These are phyloP conservation scores for Trichosanthes cucumerina DNA, from an alignment of 306 rosid genomes.

Conservation along the genomic window DNA sequence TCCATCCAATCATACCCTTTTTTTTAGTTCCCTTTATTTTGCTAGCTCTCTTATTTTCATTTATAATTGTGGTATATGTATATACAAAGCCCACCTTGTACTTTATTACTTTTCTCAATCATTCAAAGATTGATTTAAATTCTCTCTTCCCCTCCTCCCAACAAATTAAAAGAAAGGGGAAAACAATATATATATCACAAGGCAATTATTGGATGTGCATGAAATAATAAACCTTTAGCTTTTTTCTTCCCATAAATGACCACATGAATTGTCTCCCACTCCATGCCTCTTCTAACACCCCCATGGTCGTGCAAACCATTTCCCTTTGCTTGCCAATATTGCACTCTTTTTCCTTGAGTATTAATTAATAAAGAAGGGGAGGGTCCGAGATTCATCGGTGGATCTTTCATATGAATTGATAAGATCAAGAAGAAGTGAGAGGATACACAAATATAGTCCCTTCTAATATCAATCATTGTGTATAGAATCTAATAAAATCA, in stretches of 20 bases:
- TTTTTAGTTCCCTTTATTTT: background rate
- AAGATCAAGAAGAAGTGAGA: no score
- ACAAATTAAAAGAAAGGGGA: background rate
- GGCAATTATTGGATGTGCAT: conserved; percentile 30
- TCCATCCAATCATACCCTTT: background rate
- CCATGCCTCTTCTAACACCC: conserved; percentile 32
- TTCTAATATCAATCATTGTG: background rate
- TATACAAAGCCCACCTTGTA: background rate
- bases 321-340: conserved; percentile 44
- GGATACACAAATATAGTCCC: background rate
- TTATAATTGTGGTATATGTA: background rate
- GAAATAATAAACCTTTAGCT: background rate
- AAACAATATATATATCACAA: background rate
- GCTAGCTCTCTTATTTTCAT: background rate
- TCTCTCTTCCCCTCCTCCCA: conserved; percentile 2
- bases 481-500: background rate
- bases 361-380: conserved; percentile 11
- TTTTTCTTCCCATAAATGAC: conserved; percentile 22
- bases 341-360: conserved; percentile 16
- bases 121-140: conserved; percentile 29
- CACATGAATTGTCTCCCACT: conserved; percentile 92
- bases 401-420: conserved; percentile 11
- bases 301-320: conserved; percentile 55
- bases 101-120: conserved; percentile 14
- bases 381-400: conserved; percentile 14